Base-by-base conservation (phyloP, 208 protist species). In the Novymonas esmeraldas region DNA sequence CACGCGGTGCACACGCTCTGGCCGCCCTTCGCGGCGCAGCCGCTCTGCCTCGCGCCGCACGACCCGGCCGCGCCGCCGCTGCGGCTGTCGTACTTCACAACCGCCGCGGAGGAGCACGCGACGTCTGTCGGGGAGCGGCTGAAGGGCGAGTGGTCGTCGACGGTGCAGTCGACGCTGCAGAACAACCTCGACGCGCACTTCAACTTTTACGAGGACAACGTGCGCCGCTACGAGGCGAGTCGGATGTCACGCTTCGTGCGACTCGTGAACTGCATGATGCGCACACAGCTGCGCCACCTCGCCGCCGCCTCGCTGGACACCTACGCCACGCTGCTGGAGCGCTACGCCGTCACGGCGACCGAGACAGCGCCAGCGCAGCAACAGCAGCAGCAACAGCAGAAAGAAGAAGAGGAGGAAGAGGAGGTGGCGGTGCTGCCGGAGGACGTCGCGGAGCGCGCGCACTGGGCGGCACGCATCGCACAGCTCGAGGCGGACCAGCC, bases 151-250 rank as follows among this genome's bases (percentile, higher is more conserved):
- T 98, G 95, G 94, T 90, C 81, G 70, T 84, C 90, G 7, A 97
- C 93, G 31, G 88, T 95, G 58, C 87, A 90, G 44, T 92, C 89
- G 7, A 97, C 92, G 5, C 87, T 98, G 46, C 95, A 97, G 74
- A 97, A 97, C 80, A 95, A 97, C 68, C 78, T 98, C 34, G 92
- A 98, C 63, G 52, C 88, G 6, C 80, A 94, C 75, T 97, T 97
- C 73, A 96, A 97, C 73, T 98, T 98, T 49, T 98, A 97, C 70
- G 92, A 97, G 60, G 92, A 98, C 64, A 87, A 89, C 67, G 83
- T 92, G 51, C 89, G 89, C 56, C 79, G 90, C 38, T 98, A 95
- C 65, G 54, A 51, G 11, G 71, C 64, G 24, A 94, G 88, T 57
- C 84, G 91, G 67, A 97, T 97, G 92, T 82, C 76, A 49, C 84